Conservation (phyloP, 768 basidiomycete genomes). For the Amylocystis lapponica region DNA sequence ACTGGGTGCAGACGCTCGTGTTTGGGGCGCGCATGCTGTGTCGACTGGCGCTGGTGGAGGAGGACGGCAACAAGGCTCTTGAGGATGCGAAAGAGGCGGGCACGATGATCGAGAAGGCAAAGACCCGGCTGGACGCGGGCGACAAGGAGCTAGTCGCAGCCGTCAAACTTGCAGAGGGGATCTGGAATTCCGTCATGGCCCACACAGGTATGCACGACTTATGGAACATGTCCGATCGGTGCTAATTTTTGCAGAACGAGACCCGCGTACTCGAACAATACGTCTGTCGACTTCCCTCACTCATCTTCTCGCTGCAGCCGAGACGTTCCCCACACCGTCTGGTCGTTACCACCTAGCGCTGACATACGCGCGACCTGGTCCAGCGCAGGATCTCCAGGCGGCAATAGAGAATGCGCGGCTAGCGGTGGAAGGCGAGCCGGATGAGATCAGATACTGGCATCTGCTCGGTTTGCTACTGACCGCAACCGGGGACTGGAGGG, state of each 20-base stretch:
- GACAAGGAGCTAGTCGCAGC: constrained; percentile 52
- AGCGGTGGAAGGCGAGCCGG: constrained; percentile 67
- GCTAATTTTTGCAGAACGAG: too few species aligned
- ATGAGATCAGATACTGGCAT: constrained; percentile 80
- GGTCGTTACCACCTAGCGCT: constrained; percentile 80
- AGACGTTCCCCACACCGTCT: constrained; percentile 43
- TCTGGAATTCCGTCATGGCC: constrained; percentile 67
- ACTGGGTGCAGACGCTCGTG: constrained; percentile 75
- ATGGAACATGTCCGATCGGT: background rate
- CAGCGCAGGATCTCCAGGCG: constrained; percentile 55
- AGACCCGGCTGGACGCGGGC: constrained; percentile 41
- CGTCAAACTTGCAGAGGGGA: constrained; percentile 63
- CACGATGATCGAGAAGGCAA: constrained; percentile 53
- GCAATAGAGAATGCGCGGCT: constrained; percentile 63
- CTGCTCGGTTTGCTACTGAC: constrained; percentile 80
- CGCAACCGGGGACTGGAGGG: constrained; percentile 72
- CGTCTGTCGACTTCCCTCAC: constrained; percentile 54
- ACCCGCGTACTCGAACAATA: constrained; percentile 51
- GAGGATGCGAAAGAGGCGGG: constrained; percentile 62
- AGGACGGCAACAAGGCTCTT: constrained; percentile 23
- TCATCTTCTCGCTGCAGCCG: constrained; percentile 44
- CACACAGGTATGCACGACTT: constrained; percentile 46
- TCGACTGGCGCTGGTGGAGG: constrained; percentile 32
- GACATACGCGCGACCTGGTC: constrained; percentile 59
- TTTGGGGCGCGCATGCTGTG: constrained; percentile 78